Percentiles rank a stretch among this genome's conserved stretches.
Conservation (phyloP, 2,329 filamentous ascomycete genomes). For the Alternaria panax region DNA sequence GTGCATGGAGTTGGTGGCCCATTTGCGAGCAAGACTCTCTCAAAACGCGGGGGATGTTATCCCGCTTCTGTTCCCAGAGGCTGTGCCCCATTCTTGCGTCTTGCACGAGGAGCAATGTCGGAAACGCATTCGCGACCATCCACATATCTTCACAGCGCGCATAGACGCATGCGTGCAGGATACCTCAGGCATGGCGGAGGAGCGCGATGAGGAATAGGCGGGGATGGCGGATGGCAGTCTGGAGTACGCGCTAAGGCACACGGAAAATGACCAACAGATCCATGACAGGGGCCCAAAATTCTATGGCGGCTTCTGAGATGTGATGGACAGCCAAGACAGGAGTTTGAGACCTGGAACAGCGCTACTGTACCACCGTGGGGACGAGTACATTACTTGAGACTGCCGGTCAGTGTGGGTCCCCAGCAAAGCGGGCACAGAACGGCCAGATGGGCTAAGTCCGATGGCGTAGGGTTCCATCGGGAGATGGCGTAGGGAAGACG, state of each 20-base stretch:
- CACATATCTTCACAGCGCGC: slow-evolving; percentile 8
- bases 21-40: fast-evolving
- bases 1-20: not conserved
- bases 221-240: not conserved
- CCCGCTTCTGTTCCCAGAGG: fast-evolving
- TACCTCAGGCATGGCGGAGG: not conserved
- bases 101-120: slow-evolving; percentile 14
- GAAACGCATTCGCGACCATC: not conserved
- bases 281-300: not conserved
- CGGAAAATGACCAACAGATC: not conserved
- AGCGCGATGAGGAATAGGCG: not conserved
- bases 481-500: not conserved
- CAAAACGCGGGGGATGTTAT: too few species aligned
- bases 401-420: slow-evolving; percentile 13
- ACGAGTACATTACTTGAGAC: slow-evolving; percentile 20
- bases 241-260: not conserved
- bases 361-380: slow-evolving; percentile 10
- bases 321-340: slow-evolving; percentile 3
- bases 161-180: slow-evolving; percentile 7
- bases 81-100: not conserved
- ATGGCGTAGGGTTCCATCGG: not conserved
- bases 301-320: not conserved
- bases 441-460: not conserved
- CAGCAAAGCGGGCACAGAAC: not conserved
- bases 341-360: slow-evolving; percentile 4